Percentiles rank a stretch among this genome's conserved stretches.
Evolutionary conservation across 1,139 yeast species (phyloP).

Genomic region (Barnettozyma hawaiiensis): DNA sequence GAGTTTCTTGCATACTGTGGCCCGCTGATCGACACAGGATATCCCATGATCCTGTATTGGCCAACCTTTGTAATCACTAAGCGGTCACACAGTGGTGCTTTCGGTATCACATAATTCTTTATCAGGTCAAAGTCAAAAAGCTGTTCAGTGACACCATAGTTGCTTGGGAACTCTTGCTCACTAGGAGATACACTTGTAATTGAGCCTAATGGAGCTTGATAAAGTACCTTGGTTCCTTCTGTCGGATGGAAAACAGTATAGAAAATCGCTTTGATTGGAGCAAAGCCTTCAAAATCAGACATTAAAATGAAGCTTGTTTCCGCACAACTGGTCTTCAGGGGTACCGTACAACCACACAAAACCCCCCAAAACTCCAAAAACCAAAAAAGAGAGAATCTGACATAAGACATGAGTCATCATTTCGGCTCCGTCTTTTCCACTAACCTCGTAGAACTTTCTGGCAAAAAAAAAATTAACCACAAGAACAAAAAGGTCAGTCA

Average conservation of each 20-base stretch:
- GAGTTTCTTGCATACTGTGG: slow-evolving; percentile 81
- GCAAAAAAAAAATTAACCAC: too few species aligned
- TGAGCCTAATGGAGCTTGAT: slow-evolving; percentile 78
- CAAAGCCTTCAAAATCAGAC: slow-evolving; percentile 45
- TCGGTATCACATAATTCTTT: slow-evolving; percentile 88
- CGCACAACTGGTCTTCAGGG: too few species aligned
- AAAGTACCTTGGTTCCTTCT: slow-evolving; percentile 90
- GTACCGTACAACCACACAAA: too few species aligned
- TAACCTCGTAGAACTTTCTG: slow-evolving; percentile 6
- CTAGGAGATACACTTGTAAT: slow-evolving; percentile 38
- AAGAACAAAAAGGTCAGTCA: slow-evolving; percentile 1
- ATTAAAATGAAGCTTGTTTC: too few species aligned
- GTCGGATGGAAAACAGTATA: slow-evolving; percentile 93
- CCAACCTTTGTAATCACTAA: slow-evolving; percentile 69
- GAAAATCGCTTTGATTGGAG: slow-evolving; percentile 80
- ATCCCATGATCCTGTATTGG: slow-evolving; percentile 74
- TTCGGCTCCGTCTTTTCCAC: slow-evolving; percentile 1
- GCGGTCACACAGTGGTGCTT: slow-evolving; percentile 82
- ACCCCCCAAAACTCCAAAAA: too few species aligned
- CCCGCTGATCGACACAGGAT: slow-evolving; percentile 78
- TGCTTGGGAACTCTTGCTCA: slow-evolving; percentile 24
- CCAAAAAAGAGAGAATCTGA: background rate
- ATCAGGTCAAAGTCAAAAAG: slow-evolving; percentile 79
- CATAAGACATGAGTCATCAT: background rate
- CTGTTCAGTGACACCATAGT: slow-evolving; percentile 34